Percentiles rank a stretch among this genome's conserved stretches.
Evolutionary conservation across 2,329 filamentous ascomycete genomes (phyloP).

Genomic region (Cordyceps javanica): DNA sequence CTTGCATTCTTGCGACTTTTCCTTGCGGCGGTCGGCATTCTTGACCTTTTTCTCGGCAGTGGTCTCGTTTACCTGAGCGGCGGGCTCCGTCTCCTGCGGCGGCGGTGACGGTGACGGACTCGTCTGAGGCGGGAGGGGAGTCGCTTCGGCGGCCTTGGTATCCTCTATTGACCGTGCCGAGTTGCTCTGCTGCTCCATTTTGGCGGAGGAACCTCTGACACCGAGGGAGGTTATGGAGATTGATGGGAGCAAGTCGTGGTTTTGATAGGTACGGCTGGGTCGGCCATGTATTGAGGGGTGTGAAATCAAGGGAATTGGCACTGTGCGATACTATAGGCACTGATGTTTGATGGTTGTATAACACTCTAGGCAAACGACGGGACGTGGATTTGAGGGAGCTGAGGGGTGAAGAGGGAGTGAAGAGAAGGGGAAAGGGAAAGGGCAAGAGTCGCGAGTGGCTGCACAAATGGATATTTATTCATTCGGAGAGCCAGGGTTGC

Average conservation of each 20-base stretch:
- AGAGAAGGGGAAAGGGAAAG: not conserved
- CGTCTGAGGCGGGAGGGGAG: not conserved
- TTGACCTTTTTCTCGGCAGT: not conserved
- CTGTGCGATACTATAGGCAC: not conserved
- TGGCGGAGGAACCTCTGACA: not conserved
- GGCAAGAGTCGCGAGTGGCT: not conserved
- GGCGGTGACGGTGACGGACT: not conserved
- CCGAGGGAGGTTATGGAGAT: not conserved
- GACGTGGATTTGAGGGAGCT: not conserved
- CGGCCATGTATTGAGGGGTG: not conserved
- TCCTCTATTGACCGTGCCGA: conserved; percentile 1
- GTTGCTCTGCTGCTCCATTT: conserved; percentile 7
- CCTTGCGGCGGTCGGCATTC: not conserved
- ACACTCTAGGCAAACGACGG: not conserved
- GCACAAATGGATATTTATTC: conserved; percentile 10
- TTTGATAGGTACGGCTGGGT: too few relatives aligned
- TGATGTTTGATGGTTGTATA: not conserved
- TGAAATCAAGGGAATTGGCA: not conserved
- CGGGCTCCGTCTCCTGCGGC: not conserved
- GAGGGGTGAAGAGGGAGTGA: not conserved
- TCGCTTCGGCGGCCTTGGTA: not conserved
- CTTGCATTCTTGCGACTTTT: not conserved
- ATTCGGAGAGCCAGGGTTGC: not conserved
- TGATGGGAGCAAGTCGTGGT: not conserved
- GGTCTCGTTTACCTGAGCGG: not conserved